Conservation (phyloP, 2,329 filamentous ascomycete species). For the Paraphaeosphaeria minitans region DNA sequence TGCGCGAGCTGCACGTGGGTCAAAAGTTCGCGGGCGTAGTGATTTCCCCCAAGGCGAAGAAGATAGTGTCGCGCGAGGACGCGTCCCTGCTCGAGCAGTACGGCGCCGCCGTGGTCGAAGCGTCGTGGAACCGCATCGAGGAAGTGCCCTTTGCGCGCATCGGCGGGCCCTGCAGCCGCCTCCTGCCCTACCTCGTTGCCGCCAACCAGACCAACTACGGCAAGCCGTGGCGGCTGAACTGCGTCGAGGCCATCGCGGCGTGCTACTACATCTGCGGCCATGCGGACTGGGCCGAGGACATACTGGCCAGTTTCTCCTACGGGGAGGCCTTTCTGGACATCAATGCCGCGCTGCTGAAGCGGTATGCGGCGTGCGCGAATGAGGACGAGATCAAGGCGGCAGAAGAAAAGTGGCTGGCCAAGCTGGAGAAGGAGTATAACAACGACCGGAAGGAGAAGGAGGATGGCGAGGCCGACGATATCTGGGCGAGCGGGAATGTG, state of each 20-base stretch:
- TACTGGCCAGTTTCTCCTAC: conserved; percentile 85
- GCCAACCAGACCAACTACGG: conserved; percentile 98
- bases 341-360: conserved; percentile 79
- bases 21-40: conserved; percentile 92
- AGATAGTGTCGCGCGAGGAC: conserved; percentile 82
- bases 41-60: conserved; percentile 93
- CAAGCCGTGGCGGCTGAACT: conserved; percentile 92
- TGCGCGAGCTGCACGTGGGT: conserved; percentile 89
- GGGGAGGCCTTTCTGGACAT: conserved; percentile 89
- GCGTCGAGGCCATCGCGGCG: conserved; percentile 90
- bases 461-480: conserved; percentile 65
- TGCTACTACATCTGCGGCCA: conserved; percentile 94
- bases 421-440: conserved; percentile 86
- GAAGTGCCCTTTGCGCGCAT: conserved; percentile 92
- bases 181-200: conserved; percentile 88
- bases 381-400: conserved; percentile 83
- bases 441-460: conserved; percentile 72
- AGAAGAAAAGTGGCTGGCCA: conserved; percentile 85
- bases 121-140: conserved; percentile 89
- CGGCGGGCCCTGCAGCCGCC: conserved; percentile 87
- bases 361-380: conserved; percentile 81
- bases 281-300: conserved; percentile 83
- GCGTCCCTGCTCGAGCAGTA: conserved; percentile 79
- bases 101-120: conserved; percentile 95
- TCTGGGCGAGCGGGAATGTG: conserved; percentile 89